Percentiles rank a stretch among this genome's conserved stretches.
Conservation (phyloP, 2,329 filamentous ascomycete genomes). For the Clonostachys rhizophaga region DNA sequence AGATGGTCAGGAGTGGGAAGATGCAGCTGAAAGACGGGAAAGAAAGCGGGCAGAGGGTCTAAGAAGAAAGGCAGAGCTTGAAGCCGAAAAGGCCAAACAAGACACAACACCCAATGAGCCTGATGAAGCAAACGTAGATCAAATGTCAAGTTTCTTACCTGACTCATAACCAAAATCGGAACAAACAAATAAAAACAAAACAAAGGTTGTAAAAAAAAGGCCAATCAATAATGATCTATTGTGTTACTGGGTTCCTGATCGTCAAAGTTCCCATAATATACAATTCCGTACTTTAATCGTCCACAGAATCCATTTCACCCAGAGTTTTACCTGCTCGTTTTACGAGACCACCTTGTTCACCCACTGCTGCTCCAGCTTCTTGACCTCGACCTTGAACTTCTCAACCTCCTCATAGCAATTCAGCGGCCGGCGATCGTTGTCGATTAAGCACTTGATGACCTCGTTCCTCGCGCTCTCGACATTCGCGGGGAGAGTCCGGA, state of each 20-base stretch:
- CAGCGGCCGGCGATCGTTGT: slow-evolving; percentile 81
- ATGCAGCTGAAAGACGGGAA: slow-evolving; percentile 42
- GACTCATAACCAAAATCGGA: too few relatives aligned
- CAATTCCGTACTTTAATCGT: background rate
- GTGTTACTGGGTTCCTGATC: slow-evolving; percentile 7
- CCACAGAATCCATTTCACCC: too few relatives aligned
- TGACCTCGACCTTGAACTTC: slow-evolving; percentile 84
- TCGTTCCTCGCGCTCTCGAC: slow-evolving; percentile 72
- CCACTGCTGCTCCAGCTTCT: slow-evolving; percentile 79
- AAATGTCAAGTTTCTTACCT: background rate
- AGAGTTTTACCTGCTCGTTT: slow-evolving; percentile 1
- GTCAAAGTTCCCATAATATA: slow-evolving; percentile 4
- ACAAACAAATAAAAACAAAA: too few relatives aligned
- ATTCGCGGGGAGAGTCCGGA: slow-evolving; percentile 63
- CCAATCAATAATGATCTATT: slow-evolving; percentile 2
- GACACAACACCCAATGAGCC: background rate
- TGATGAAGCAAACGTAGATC: background rate
- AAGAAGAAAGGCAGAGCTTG: slow-evolving; percentile 38
- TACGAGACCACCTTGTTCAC: slow-evolving; percentile 72
- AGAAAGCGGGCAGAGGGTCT: slow-evolving; percentile 57
- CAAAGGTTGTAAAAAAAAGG: background rate
- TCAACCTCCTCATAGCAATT: slow-evolving; percentile 96
- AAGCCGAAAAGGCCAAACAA: slow-evolving; percentile 7
- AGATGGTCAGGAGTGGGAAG: slow-evolving; percentile 48
- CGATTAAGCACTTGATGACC: slow-evolving; percentile 74